Conservation (phyloP, 192 early-diverging fungal species). For the Rhizoclosmatium sp. region DNA sequence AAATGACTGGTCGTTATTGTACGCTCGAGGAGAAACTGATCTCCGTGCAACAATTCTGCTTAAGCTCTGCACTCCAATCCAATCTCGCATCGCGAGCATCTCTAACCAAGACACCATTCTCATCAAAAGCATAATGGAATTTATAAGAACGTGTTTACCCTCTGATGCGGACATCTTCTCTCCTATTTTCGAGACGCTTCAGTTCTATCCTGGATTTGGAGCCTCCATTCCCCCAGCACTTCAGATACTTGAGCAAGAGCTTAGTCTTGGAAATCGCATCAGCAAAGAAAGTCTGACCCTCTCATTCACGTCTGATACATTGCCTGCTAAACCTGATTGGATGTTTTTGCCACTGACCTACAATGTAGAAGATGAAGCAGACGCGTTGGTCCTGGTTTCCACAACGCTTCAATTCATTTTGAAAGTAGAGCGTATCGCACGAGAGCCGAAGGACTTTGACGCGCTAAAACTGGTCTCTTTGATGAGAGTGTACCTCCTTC, state of each 20-base stretch:
- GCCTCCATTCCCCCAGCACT: neutral
- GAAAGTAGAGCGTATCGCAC: neutral
- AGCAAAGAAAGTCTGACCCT: neutral
- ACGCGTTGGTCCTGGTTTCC: neutral
- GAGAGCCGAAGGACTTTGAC: neutral
- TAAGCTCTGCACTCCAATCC: neutral
- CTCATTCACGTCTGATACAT: neutral
- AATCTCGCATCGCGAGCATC: neutral
- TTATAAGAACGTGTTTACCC: neutral
- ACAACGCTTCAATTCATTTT: slow-evolving; percentile 6
- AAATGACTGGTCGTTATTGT: neutral
- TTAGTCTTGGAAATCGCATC: neutral
- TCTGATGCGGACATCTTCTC: slow-evolving; percentile 7
- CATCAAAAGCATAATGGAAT: neutral
- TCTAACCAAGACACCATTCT: neutral
- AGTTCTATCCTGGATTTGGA: neutral
- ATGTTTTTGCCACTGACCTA: slow-evolving; percentile 8
- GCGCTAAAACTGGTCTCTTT: neutral
- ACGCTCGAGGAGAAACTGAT: slow-evolving; percentile 13
- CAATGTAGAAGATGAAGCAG: neutral
- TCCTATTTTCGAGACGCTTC: neutral
- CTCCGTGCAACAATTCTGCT: slow-evolving; percentile 3
- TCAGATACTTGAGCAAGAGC: neutral
- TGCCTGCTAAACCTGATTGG: slow-evolving; percentile 20
- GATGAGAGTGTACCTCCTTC: slow-evolving; percentile 3